Evolutionary conservation across 805 yeast species (phyloP).

Genomic region (Priceomyces fermenticarens): DNA sequence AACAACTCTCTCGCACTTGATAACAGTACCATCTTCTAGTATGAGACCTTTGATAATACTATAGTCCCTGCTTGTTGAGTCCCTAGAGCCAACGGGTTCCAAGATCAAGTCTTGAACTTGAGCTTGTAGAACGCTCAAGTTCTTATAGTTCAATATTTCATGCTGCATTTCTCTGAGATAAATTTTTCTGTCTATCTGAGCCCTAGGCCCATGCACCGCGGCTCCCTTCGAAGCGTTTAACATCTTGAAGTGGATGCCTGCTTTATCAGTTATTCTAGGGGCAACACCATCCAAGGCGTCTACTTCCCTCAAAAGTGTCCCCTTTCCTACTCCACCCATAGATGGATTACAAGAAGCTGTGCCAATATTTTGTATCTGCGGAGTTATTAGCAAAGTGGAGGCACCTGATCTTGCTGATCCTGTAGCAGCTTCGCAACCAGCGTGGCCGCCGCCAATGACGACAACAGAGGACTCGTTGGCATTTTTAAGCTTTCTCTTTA

Average conservation of each 20-base stretch:
- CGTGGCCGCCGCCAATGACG: conserved; percentile 97
- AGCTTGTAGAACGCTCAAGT: conserved; percentile 62
- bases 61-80: conserved; percentile 35
- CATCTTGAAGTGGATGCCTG: conserved; percentile 89
- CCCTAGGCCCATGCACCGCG: conserved; percentile 98
- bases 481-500: conserved; percentile 22
- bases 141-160: conserved; percentile 51
- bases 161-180: conserved; percentile 79
- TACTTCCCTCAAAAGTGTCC: conserved; percentile 85
- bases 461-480: conserved; percentile 59
- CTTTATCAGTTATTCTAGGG: conserved; percentile 79
- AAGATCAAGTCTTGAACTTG: conserved; percentile 83
- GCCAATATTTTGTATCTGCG: conserved; percentile 72
- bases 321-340: conserved; percentile 98
- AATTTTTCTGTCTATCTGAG: conserved; percentile 86
- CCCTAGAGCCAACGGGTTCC: conserved; percentile 31
- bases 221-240: conserved; percentile 86
- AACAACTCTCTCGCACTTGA: conserved; percentile 67
- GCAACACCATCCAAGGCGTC: conserved; percentile 97
- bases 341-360: conserved; percentile 97
- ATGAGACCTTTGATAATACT: conserved; percentile 69
- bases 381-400: conserved; percentile 71
- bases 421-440: conserved; percentile 96
- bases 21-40: conserved; percentile 59
- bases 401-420: conserved; percentile 87